Base-by-base conservation (phyloP, 108 stramenopile genomes). In the Cylindrotheca fusiformis region DNA sequence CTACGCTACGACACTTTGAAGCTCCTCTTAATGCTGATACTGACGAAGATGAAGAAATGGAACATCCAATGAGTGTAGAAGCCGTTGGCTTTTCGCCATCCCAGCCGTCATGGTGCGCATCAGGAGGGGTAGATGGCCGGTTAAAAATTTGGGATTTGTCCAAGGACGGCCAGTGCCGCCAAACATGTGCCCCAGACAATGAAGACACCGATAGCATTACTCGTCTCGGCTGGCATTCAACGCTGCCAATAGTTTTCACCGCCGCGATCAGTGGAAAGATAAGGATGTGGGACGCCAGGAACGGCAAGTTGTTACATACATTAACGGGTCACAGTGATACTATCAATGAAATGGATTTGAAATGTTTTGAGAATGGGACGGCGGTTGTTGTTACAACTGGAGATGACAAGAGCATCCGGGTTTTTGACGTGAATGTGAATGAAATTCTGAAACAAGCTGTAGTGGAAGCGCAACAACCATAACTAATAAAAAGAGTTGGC, bases 261-360 rank as follows among this genome's bases (percentile, higher is more conserved):
- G 62, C 78, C 14, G 80, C 84, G 12, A 78, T 88, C 2, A 93
- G 91, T 73, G 93, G 94, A 3, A 68, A 54, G 10, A 65, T 97
- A 17, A 76, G 94, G 14, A 45, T 88, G 20, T 99, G 96, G 95
- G 98, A 99, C 73, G 96, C 88, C 17, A 72, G 96, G 21, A 81
- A 67, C 55, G 98, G 98, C 8, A 74, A 30, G 22, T 58, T 83
- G 33, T 27, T 92, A 2, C 59, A 58, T 21, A 60, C 69, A 12
- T 59, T 95, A 53, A 87, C 94, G 5, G 94, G 93, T 10, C 93
- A 95, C 73, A 66, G 68, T 18, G 92, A 96, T 52, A 79, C 91
- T 72, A 83, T 95, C 54, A 91, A 95, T 64, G 95, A 96, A 60
- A 66, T 96, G 46, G 67, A 55, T 24, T 45, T 78, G 26, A 51